Base-by-base conservation (phyloP, 768 basidiomycete genomes). In the Russula compacta region DNA sequence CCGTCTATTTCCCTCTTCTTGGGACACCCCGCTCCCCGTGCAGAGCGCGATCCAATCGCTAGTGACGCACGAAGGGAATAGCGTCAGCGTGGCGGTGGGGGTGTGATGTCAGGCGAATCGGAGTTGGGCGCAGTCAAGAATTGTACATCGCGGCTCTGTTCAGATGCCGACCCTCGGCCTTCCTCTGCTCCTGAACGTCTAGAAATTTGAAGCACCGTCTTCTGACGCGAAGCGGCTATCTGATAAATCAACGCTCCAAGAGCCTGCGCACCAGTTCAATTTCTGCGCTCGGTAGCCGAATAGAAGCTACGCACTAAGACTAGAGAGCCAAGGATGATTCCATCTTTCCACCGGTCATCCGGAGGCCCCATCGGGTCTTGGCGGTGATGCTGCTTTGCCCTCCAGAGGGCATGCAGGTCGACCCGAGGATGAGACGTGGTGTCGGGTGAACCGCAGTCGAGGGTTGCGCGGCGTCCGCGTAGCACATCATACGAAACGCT, bases 311-410 rank as follows among this genome's bases (percentile, higher is more conserved):
- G 53, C 66, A 87, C 87, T 38, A 81, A 66, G 24, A 83, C 54
- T 3, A 84, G 75, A 8, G 79, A 79, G n/a, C 77, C 77, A 7
- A 87, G 49, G 53, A 89, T 80, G 14, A 84, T 61, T 42, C 78
- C 72, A 67, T 88, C 87, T 69, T 85, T 87, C 83, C 83, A 85
- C 35, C 79, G 75, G 50, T 89, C 87, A 64, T 87, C 84, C 17
- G 71, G 64, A 38, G 79, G 81, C 2, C 79, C 73, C 67, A 83
- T 77, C 29, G 82, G 73, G 69, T 78, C 73, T 64, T 69, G 68
- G 15, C 67, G 66, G 53, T 67, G 67, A 48, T 70, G 67, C 60
- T 73, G 66, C 61, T 68, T 70, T 66, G 73, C 73, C 60, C 74
- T 74, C 64, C 80, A 78, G 56, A 79, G 76, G 47, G 83, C 74